Evolutionary conservation across 495 filamentous ascomycete genomes (phyloP).

Genomic region (Penicillium roqueforti): DNA sequence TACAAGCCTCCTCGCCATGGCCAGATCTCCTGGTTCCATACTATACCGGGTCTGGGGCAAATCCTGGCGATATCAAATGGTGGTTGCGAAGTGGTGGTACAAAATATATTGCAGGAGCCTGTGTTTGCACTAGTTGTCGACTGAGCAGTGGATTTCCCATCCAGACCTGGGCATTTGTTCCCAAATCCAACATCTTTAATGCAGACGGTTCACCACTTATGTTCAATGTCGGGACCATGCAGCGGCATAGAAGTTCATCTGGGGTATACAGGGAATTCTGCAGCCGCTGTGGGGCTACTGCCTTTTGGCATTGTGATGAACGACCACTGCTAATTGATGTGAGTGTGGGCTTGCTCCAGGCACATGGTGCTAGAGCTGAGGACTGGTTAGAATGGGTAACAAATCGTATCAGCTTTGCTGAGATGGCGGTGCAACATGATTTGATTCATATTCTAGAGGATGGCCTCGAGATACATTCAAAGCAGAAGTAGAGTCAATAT

Average conservation of each 20-base stretch:
- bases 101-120: constrained; percentile 63
- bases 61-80: constrained; percentile 48
- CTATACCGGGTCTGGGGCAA: constrained; percentile 32
- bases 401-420: constrained; percentile 56
- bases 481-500: too few relatives aligned
- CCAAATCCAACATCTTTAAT: constrained; percentile 55
- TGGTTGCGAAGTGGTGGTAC: constrained; percentile 42
- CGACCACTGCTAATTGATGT: constrained; percentile 61
- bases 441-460: constrained; percentile 33
- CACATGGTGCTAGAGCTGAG: constrained; percentile 52
- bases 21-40: constrained; percentile 52
- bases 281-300: constrained; percentile 56
- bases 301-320: constrained; percentile 59
- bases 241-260: constrained; percentile 50
- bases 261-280: constrained; percentile 62
- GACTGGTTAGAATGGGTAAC: constrained; percentile 59
- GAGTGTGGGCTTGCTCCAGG: constrained; percentile 56
- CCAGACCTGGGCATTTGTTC: constrained; percentile 65
- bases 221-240: constrained; percentile 47
- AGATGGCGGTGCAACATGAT: constrained; percentile 47
- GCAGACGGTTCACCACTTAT: constrained; percentile 32
- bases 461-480: constrained; percentile 7
- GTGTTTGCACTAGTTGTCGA: constrained; percentile 61
- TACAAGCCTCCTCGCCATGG: constrained; percentile 43
- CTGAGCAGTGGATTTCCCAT: constrained; percentile 61